Conservation (phyloP, 352 stramenopile genomes). For the Elongisporangium undulatum region DNA sequence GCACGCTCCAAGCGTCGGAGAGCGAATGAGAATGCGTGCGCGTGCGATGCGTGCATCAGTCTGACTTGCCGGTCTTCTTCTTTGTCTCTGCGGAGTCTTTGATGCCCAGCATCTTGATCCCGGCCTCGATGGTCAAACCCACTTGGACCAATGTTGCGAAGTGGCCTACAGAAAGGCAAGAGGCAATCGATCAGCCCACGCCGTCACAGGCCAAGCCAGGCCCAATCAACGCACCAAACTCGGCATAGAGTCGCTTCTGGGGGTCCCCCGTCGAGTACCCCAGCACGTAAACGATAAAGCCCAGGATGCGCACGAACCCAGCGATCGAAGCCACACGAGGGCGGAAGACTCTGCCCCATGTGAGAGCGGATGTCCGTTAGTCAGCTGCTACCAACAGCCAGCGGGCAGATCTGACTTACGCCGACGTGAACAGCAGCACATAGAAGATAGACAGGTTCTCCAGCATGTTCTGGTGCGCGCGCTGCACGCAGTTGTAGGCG, state of each 20-base stretch:
- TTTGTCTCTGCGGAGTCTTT: too few species aligned
- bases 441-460: constrained; percentile 83
- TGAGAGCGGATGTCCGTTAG: constrained; percentile 2
- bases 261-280: constrained; percentile 37
- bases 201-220: too few species aligned
- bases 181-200: too few species aligned
- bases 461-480: constrained; percentile 90
- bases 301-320: constrained; percentile 27
- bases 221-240: constrained; percentile 26
- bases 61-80: too few species aligned
- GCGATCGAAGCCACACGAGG: constrained; percentile 27
- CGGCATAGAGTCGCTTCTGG: constrained; percentile 25
- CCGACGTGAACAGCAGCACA: constrained; percentile 41
- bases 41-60: too few species aligned
- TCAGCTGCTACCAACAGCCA: too few species aligned
- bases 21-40: too few species aligned
- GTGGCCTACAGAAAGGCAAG: too few species aligned
- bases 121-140: too few species aligned
- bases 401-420: constrained; percentile 50
- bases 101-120: too few species aligned
- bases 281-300: constrained; percentile 39
- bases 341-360: constrained; percentile 29
- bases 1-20: too few species aligned
- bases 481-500: constrained; percentile 90
- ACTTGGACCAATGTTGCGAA: too few species aligned